phyloP scores from a whole-genome alignment of 2,329 filamentous ascomycete species.

The Aspergillus tamarii region DNA sequence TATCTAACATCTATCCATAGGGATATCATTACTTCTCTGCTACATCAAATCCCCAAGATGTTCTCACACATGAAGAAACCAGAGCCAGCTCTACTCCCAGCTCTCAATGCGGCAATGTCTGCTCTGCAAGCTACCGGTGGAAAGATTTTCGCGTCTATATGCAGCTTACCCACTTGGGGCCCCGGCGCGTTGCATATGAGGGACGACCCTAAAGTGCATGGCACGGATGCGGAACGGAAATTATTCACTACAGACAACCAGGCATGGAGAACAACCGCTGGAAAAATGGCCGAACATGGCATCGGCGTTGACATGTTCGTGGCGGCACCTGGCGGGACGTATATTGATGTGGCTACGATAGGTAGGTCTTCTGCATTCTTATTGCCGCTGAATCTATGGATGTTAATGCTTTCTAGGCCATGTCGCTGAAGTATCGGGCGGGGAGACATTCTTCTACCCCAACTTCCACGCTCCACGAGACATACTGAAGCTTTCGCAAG shows the following conservation, averaged over 20 bases:
- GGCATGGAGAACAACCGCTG: conserved; percentile 81
- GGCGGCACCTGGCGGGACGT: conserved; percentile 84
- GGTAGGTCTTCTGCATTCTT: conserved; percentile 54
- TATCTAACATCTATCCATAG: conserved; percentile 34
- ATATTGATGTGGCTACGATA: conserved; percentile 90
- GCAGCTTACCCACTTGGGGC: conserved; percentile 88
- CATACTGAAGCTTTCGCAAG: conserved; percentile 77
- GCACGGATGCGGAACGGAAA: conserved; percentile 88
- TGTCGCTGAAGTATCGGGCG: conserved; percentile 84
- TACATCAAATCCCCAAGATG: conserved; percentile 79
- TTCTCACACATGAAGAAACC: conserved; percentile 88
- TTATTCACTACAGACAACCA: conserved; percentile 88
- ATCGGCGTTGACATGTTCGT: conserved; percentile 94
- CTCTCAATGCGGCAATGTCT: conserved; percentile 80
- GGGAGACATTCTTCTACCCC: conserved; percentile 94
- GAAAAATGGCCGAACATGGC: conserved; percentile 84
- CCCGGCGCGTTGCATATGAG: conserved; percentile 82
- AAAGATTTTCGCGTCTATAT: conserved; percentile 86
- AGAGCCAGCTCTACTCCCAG: conserved; percentile 83
- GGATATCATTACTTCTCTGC: conserved; percentile 81
- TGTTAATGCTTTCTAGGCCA: conserved; percentile 60
- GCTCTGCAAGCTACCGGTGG: conserved; percentile 85
- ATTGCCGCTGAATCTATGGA: conserved; percentile 1
- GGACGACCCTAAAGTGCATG: conserved; percentile 83
- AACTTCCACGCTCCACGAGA: conserved; percentile 92